phyloP scores from a whole-genome alignment of 306 rosid genomes.

The Abrus precatorius region DNA sequence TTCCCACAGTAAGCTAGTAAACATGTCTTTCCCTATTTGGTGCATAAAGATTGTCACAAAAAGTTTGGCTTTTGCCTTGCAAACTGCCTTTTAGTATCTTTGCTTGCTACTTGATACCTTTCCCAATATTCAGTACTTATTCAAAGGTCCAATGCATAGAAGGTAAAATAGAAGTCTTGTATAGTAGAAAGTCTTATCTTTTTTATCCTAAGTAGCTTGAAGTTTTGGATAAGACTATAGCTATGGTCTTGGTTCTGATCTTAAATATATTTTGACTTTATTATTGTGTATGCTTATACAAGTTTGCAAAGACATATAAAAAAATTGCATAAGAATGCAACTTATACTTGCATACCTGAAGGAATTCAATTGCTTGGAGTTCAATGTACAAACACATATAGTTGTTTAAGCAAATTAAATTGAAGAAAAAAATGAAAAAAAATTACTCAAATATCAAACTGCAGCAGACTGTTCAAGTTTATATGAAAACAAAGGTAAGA shows the following conservation, averaged over 20 bases:
- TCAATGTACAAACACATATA: background rate
- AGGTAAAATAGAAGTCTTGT: background rate
- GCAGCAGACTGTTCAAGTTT: background rate
- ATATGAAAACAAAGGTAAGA: background rate
- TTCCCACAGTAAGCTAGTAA: background rate
- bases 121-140: background rate
- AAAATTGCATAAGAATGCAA: constrained; percentile 20
- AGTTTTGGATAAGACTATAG: background rate
- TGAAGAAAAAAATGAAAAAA: background rate
- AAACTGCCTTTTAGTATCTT: background rate
- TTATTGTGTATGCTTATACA: background rate
- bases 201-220: too few species aligned
- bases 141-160: background rate
- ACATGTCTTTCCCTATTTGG: background rate
- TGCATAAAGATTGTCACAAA: constrained; percentile 1
- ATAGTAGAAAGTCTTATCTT: too few species aligned
- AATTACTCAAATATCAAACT: background rate
- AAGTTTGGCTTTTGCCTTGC: background rate
- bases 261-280: background rate
- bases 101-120: background rate
- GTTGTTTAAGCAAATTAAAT: background rate
- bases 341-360: constrained; percentile 19
- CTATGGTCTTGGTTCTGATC: background rate
- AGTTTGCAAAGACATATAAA: background rate
- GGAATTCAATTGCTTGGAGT: background rate